Conservation (phyloP, 73 alveolate genomes). For the Symbiodinium natans region DNA sequence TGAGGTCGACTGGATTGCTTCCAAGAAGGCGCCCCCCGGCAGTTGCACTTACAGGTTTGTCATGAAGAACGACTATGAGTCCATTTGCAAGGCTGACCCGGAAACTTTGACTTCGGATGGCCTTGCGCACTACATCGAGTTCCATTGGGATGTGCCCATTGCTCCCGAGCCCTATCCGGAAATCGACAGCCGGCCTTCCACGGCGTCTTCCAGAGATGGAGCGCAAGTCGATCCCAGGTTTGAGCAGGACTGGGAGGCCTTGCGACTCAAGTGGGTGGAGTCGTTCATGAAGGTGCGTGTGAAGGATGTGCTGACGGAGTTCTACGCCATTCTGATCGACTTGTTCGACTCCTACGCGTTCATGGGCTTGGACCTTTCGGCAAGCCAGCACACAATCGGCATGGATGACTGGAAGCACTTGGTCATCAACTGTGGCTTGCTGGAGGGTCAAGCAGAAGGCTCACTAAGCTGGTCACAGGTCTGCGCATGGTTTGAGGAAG, state of each 20-base stretch:
- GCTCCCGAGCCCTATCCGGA: conserved; percentile 94
- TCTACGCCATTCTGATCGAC: conserved; percentile 86
- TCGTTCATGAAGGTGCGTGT: conserved; percentile 93
- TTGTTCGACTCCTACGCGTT: conserved; percentile 87
- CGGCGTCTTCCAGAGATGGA: conserved; percentile 87
- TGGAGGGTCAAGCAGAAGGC: conserved; percentile 88
- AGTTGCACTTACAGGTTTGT: conserved; percentile 10
- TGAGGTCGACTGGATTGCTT: conserved; percentile 80
- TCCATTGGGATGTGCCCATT: conserved; percentile 35
- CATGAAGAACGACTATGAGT: conserved; percentile 63
- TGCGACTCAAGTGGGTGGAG: conserved; percentile 66
- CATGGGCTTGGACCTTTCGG: conserved; percentile 94
- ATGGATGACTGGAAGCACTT: conserved; percentile 83
- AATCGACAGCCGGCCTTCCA: conserved; percentile 83
- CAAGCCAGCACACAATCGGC: conserved; percentile 84
- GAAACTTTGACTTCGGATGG: conserved; percentile 82
- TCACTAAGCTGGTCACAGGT: conserved; percentile 68
- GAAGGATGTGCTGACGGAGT: conserved; percentile 90
- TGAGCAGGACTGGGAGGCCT: conserved; percentile 59
- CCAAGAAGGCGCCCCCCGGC: background rate
- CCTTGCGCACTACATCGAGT: conserved; percentile 59
- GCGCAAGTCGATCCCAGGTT: conserved; percentile 92
- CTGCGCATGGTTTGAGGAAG: conserved; percentile 89
- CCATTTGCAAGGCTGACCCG: conserved; percentile 86
- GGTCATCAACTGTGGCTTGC: conserved; percentile 84